A percentile compares a stretch with the other conserved stretches of the same genome.
These are phyloP conservation scores for Tilletia walkeri DNA, from an alignment of 1,284 basidiomycete species.

Conservation along the genomic window DNA sequence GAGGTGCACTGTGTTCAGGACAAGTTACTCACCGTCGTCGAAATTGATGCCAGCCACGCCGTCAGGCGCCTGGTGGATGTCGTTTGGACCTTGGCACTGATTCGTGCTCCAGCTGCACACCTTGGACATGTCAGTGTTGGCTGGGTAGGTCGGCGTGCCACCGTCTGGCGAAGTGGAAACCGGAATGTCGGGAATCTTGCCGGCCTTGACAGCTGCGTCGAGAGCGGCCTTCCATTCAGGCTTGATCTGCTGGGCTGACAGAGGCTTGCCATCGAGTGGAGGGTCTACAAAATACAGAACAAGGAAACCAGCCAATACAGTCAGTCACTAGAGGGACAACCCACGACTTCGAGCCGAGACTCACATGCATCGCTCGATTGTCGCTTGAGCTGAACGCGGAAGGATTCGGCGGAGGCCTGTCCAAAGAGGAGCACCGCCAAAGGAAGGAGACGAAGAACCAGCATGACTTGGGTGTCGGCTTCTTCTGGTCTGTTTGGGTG, in stretches of 20 bases:
- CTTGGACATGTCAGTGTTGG: slow-evolving; percentile 33
- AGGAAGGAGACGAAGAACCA: background rate
- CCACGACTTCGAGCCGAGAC: background rate
- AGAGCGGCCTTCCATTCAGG: slow-evolving; percentile 12
- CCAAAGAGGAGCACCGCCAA: background rate
- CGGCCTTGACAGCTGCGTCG: slow-evolving; percentile 55
- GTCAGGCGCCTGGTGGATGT: slow-evolving; percentile 44
- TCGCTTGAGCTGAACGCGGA: background rate
- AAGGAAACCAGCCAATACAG: background rate
- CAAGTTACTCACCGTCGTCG: slow-evolving; percentile 66
- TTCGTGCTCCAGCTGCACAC: slow-evolving; percentile 45
- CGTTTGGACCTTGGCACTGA: slow-evolving; percentile 40
- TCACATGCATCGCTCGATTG: background rate
- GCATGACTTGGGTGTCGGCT: background rate
- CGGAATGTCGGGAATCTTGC: slow-evolving; percentile 71
- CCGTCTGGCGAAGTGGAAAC: slow-evolving; percentile 56
- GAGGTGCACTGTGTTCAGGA: background rate
- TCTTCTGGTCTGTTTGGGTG: too few relatives aligned
- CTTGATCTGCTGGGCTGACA: background rate
- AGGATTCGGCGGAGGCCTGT: background rate
- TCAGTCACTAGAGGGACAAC: background rate
- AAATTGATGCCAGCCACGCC: slow-evolving; percentile 39
- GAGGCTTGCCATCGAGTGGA: background rate
- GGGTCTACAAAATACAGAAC: background rate
- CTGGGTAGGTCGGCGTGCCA: slow-evolving; percentile 34